phyloP scores from a whole-genome alignment of 371 early-diverging fungal species.

The Mortierella sp. region DNA sequence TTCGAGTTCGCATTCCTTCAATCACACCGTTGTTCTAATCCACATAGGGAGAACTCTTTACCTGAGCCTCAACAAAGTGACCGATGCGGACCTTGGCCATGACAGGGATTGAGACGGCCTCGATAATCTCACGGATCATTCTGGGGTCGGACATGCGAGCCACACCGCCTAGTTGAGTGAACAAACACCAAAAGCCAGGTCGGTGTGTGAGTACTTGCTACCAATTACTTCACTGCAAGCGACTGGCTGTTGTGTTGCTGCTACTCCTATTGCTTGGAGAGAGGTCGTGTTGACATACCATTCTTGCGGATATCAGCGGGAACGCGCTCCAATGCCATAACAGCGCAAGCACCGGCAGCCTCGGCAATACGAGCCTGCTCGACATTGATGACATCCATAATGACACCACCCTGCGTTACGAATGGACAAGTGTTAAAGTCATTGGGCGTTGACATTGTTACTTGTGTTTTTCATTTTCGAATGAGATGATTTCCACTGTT shows the following conservation, averaged over 20 bases:
- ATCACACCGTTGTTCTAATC: too few relatives aligned
- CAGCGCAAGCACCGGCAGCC: conserved; percentile 98
- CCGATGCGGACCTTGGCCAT: conserved; percentile 99
- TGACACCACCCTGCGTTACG: conserved; percentile 99
- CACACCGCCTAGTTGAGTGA: conserved; percentile 80
- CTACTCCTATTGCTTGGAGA: too few relatives aligned
- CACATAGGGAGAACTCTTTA: conserved; percentile 19
- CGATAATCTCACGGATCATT: conserved; percentile 96
- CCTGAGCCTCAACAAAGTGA: conserved; percentile 96
- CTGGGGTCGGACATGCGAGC: conserved; percentile 98
- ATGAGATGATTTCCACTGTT: too few relatives aligned
- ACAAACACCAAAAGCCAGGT: not conserved
- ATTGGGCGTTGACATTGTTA: not conserved
- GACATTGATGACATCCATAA: conserved; percentile 98
- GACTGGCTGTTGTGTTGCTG: too few relatives aligned
- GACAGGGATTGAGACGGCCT: conserved; percentile 96
- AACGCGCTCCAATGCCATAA: conserved; percentile 98
- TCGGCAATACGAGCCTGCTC: conserved; percentile 98
- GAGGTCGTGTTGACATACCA: too few relatives aligned
- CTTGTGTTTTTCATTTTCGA: not conserved
- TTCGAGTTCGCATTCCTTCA: too few relatives aligned
- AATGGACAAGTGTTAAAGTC: too few relatives aligned
- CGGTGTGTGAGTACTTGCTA: too few relatives aligned
- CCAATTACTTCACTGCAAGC: too few relatives aligned
- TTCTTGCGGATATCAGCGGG: conserved; percentile 98